A percentile compares a stretch with the other conserved stretches of the same genome.
These are phyloP conservation scores for Boletus patriciae DNA, from an alignment of 768 basidiomycete genomes.

Conservation along the genomic window DNA sequence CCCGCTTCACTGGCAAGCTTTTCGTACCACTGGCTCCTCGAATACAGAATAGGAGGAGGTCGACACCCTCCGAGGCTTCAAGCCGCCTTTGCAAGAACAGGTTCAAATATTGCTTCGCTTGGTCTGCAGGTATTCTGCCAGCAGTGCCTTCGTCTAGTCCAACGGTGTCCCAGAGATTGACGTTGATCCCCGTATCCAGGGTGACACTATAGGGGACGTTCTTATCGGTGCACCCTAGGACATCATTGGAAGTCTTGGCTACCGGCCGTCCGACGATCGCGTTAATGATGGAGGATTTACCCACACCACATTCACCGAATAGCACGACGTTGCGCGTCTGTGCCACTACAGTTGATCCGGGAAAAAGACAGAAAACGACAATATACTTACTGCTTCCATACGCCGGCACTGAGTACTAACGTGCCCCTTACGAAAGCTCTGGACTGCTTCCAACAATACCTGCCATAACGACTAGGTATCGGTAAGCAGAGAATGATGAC, in stretches of 20 bases:
- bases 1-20: constrained; percentile 15
- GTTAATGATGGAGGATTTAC: constrained; percentile 45
- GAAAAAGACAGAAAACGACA: background rate
- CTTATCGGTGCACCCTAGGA: constrained; percentile 30
- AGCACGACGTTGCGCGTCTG: constrained; percentile 36
- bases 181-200: constrained; percentile 14
- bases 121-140: constrained; percentile 15
- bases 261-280: constrained; percentile 26
- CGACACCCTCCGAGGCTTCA: constrained; percentile 18
- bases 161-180: constrained; percentile 36
- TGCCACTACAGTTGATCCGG: background rate
- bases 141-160: constrained; percentile 35
- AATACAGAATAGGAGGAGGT: constrained; percentile 30
- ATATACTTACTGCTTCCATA: constrained; percentile 11
- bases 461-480: background rate
- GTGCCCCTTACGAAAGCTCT: background rate
- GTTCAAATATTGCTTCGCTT: constrained; percentile 21
- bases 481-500: background rate
- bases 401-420: background rate
- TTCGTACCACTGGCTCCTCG: constrained; percentile 22
- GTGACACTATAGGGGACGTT: constrained; percentile 17
- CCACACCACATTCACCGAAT: constrained; percentile 35
- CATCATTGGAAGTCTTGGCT: constrained; percentile 31
- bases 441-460: background rate
- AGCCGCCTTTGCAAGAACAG: constrained; percentile 29